These are phyloP conservation scores for Ganoderma sinense DNA, from an alignment of 1,284 basidiomycete species.

Conservation along the genomic window DNA sequence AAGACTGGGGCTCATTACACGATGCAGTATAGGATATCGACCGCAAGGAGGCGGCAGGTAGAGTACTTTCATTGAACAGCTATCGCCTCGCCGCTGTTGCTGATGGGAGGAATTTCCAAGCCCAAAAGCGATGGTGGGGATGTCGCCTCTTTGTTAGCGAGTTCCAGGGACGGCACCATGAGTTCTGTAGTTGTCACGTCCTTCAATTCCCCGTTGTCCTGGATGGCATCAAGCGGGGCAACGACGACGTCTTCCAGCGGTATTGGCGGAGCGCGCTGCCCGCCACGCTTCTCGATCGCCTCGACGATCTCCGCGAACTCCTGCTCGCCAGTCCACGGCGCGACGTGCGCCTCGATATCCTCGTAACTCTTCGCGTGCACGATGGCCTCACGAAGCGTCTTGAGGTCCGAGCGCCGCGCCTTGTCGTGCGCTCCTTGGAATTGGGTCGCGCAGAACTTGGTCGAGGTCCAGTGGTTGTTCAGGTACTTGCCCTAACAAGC, in stretches of 20 bases:
- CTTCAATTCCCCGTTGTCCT: background rate
- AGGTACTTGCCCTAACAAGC: constrained; percentile 65
- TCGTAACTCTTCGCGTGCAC: constrained; percentile 73
- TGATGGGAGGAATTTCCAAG: constrained; percentile 10
- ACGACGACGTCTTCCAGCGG: constrained; percentile 19
- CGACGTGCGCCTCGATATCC: constrained; percentile 63
- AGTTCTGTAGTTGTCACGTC: background rate
- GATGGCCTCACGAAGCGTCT: constrained; percentile 61
- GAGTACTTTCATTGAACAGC: constrained; percentile 11
- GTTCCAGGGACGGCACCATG: background rate
- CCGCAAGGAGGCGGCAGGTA: background rate
- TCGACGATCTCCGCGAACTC: constrained; percentile 66
- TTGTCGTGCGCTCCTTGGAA: constrained; percentile 71
- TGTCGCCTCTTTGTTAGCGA: background rate
- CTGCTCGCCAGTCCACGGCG: constrained; percentile 63
- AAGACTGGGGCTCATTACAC: background rate
- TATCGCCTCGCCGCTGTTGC: constrained; percentile 8
- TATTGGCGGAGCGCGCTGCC: constrained; percentile 31
- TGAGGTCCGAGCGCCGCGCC: constrained; percentile 65
- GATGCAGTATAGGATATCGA: constrained; percentile 4
- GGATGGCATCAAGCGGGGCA: background rate
- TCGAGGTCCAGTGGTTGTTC: constrained; percentile 83
- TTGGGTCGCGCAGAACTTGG: constrained; percentile 91
- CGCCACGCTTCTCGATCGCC: constrained; percentile 56
- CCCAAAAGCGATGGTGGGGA: constrained; percentile 4